Evolutionary conservation across 805 yeast genomes (phyloP).

Genomic region (Starmerella asiatica): DNA sequence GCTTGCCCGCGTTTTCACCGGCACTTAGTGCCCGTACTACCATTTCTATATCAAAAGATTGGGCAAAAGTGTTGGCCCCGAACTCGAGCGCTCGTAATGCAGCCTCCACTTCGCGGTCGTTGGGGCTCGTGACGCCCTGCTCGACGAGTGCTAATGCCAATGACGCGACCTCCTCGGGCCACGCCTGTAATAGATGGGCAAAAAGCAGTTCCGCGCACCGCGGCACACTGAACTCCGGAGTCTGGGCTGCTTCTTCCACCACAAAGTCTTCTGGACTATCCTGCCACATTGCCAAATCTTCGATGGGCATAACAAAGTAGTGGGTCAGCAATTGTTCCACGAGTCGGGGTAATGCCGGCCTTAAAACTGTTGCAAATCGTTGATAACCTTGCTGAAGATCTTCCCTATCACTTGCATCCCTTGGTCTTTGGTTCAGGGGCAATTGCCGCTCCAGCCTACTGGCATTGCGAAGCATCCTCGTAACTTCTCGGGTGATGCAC

Average conservation of each 20-base stretch:
- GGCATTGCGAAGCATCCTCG: conserved; percentile 32
- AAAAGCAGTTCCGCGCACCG: conserved; percentile 81
- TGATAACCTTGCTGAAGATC: conserved; percentile 49
- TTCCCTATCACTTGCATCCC: conserved; percentile 48
- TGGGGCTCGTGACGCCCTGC: conserved; percentile 29
- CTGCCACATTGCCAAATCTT: conserved; percentile 70
- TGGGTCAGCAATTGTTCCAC: conserved; percentile 55
- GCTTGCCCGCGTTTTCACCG: conserved; percentile 38
- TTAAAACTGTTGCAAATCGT: conserved; percentile 39
- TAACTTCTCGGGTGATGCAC: conserved; percentile 47
- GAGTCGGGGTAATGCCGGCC: conserved; percentile 40
- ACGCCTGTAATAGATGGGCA: conserved; percentile 55
- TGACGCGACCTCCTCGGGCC: conserved; percentile 44
- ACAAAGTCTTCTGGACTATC: conserved; percentile 89
- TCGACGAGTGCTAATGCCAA: conserved; percentile 37
- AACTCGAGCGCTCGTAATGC: conserved; percentile 72
- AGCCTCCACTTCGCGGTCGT: conserved; percentile 61
- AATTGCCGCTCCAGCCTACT: conserved; percentile 5
- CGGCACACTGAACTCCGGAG: conserved; percentile 68
- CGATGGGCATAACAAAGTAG: conserved; percentile 60
- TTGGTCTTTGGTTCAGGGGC: conserved; percentile 33
- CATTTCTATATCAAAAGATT: conserved; percentile 36
- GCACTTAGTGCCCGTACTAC: conserved; percentile 45
- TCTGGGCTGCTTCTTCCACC: conserved; percentile 49
- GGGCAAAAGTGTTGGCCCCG: conserved; percentile 51